phyloP scores from a whole-genome alignment of 1,284 basidiomycete genomes.

The Heimioporus punctisporus region DNA sequence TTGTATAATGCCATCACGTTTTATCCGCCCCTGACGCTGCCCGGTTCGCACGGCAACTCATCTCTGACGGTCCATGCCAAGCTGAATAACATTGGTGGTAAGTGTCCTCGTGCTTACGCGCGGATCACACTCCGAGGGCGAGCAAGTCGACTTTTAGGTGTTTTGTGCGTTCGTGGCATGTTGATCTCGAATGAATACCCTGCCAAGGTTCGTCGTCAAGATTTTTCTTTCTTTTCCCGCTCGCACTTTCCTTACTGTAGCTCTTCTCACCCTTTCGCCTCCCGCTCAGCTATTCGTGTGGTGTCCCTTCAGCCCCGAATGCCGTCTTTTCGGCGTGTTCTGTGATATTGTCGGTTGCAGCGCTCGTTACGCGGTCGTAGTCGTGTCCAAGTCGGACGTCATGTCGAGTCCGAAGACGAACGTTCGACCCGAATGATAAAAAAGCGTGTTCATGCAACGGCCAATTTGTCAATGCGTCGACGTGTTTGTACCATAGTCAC shows the following conservation, averaged over 20 bases:
- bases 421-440: constrained; percentile 16
- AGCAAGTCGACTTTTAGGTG: constrained; percentile 64
- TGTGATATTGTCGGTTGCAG: constrained; percentile 58
- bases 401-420: constrained; percentile 17
- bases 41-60: constrained; percentile 35
- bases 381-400: constrained; percentile 37
- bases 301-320: constrained; percentile 64
- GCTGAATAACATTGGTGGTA: constrained; percentile 58
- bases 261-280: constrained; percentile 73
- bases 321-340: constrained; percentile 63
- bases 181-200: constrained; percentile 75
- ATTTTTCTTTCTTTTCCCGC: neutral
- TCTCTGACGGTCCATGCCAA: constrained; percentile 65
- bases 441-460: neutral
- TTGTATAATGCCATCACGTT: constrained; percentile 61
- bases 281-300: constrained; percentile 75
- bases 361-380: constrained; percentile 55
- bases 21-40: constrained; percentile 32
- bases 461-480: too few species aligned
- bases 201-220: constrained; percentile 52
- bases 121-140: constrained; percentile 47
- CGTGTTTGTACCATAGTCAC: too few species aligned
- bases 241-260: constrained; percentile 32
- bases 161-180: constrained; percentile 77
- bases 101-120: constrained; percentile 58